Base-by-base conservation (phyloP, 768 basidiomycete species). In the Pleurotus djamor region DNA sequence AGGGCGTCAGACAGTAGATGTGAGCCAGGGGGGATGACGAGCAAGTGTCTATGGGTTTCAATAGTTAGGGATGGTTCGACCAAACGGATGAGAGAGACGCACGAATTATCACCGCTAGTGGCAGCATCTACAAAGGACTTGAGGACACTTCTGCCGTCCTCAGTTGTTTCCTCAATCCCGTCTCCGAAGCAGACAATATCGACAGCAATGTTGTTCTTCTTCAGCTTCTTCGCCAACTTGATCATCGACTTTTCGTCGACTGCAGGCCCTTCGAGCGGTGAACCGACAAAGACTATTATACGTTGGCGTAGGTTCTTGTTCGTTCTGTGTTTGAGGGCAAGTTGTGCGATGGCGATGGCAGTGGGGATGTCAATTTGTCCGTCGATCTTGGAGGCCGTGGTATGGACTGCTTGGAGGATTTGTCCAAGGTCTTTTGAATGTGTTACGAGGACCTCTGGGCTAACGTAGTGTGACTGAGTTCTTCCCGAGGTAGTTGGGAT, bases 291-390 rank as follows among this genome's bases (percentile, higher is more conserved):
- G 47, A 94, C 91, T 69, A 99, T 86, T 66, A 99, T 92, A 43
- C 97, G 87, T 67, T 99, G 97, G 17, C 96, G 89, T 34, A 96
- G 87, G 68, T 95, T 98, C 85, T 98, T 98, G 81, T 98, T 98
- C 74, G 96, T 94, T 59, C 97, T 81, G 72, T 99, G 97, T 72
- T 99, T 99, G 50, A 99, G 81, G 0, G 97, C 96, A 52, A 99
- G 87, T 70, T 96, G 96, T 0, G 97, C 96, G 50, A 98, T 87
- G 58, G 92, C 88, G 65, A 99, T 89, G 5, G 94, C 88, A 2
- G 96, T 98, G 4, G 88, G 84, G 59, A 98, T 86, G 73, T 97
- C 93, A 65, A 90, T 87, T 59, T 80, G 75, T 43, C 96, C 95
- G 36, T 89, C 88, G 64, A 97, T 85, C 68, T 86, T 88, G 50